Conservation (phyloP, 805 yeast species). For the Cyberlindnera saturnus region DNA sequence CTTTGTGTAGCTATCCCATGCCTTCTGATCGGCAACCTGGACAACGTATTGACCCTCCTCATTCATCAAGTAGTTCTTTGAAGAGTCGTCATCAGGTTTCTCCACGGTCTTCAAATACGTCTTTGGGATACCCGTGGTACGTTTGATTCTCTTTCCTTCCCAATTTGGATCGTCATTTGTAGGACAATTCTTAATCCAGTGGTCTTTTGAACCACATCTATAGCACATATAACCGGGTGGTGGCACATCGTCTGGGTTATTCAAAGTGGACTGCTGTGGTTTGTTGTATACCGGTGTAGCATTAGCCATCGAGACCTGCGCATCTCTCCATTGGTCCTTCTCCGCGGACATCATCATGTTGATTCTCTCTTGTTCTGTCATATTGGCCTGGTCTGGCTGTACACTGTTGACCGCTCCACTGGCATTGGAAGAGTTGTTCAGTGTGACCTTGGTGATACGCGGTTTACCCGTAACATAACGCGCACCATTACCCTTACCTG, state of each 20-base stretch:
- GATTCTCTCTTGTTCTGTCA: constrained; percentile 82
- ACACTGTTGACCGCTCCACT: constrained; percentile 1
- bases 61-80: constrained; percentile 69
- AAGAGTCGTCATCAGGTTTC: constrained; percentile 64
- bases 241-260: constrained; percentile 62
- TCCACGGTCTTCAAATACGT: constrained; percentile 83
- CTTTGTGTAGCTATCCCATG: constrained; percentile 85
- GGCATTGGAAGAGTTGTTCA: constrained; percentile 10
- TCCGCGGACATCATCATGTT: constrained; percentile 89
- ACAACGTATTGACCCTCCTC: constrained; percentile 95
- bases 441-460: constrained; percentile 32
- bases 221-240: constrained; percentile 97
- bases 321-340: constrained; percentile 89
- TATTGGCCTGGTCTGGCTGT: constrained; percentile 2
- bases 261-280: constrained; percentile 24
- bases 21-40: constrained; percentile 88
- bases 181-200: constrained; percentile 95
- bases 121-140: constrained; percentile 97
- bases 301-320: constrained; percentile 84
- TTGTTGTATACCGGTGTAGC: constrained; percentile 70
- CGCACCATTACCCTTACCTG: constrained; percentile 47
- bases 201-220: constrained; percentile 92
- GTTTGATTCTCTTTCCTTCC: constrained; percentile 84
- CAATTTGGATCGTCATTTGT: constrained; percentile 87
- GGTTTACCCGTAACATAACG: constrained; percentile 74